Evolutionary conservation across 495 filamentous ascomycete genomes (phyloP).

Genomic region (Penicillium mononematosum): DNA sequence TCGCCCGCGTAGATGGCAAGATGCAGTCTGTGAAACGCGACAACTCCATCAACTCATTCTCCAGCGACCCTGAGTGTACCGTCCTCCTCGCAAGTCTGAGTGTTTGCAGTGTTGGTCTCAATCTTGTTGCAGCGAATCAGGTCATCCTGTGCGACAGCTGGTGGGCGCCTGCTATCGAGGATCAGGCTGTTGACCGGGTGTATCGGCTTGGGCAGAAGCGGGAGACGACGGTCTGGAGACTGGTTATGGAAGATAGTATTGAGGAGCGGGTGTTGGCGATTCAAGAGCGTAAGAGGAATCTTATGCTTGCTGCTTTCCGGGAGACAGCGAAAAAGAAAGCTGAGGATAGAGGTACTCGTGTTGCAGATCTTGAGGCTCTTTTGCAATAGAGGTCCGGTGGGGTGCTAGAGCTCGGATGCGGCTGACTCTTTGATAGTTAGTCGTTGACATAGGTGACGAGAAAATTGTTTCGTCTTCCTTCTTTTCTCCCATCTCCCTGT

Average conservation of each 20-base stretch:
- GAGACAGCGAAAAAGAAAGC: conserved; percentile 55
- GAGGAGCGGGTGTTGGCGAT: conserved; percentile 83
- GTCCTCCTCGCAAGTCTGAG: conserved; percentile 81
- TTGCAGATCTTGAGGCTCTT: conserved; percentile 60
- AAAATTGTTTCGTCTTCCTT: not conserved
- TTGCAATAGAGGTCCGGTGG: conserved; percentile 22
- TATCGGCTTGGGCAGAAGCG: conserved; percentile 83
- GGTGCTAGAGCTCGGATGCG: not conserved
- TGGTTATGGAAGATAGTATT: conserved; percentile 82
- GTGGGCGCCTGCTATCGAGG: conserved; percentile 95
- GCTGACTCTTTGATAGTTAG: not conserved
- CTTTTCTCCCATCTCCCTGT: not conserved
- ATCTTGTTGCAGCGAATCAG: conserved; percentile 84
- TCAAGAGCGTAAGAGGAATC: conserved; percentile 74
- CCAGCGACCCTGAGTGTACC: conserved; percentile 63
- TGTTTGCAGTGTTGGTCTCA: conserved; percentile 85
- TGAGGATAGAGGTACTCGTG: conserved; percentile 48
- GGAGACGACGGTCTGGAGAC: conserved; percentile 72
- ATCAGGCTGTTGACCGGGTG: conserved; percentile 89
- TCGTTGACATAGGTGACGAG: not conserved
- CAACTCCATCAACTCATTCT: conserved; percentile 63
- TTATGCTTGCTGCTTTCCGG: conserved; percentile 75
- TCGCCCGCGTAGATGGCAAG: conserved; percentile 78
- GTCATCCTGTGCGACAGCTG: conserved; percentile 82
- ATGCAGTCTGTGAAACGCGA: conserved; percentile 71